phyloP scores from a whole-genome alignment of 257 asterid species.

The Ajuga chamaepitys region DNA sequence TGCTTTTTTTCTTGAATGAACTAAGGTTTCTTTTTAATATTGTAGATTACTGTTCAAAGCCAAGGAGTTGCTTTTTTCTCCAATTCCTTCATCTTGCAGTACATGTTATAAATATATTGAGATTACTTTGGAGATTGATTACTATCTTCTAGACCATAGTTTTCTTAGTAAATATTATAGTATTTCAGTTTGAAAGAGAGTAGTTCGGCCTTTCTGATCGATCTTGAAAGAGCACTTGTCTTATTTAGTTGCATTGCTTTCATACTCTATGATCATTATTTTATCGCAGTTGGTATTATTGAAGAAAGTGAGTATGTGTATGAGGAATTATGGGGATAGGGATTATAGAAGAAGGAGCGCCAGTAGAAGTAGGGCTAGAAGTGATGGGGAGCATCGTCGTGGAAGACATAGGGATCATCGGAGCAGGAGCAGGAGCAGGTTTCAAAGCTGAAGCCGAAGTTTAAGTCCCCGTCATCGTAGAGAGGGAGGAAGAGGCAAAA shows the following conservation, averaged over 20 bases:
- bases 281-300: neutral
- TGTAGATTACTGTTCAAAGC: too few species aligned
- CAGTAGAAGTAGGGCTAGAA: conserved; percentile 68
- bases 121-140: too few species aligned
- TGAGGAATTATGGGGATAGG: conserved; percentile 53
- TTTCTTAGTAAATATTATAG: too few species aligned
- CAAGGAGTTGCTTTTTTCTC: too few species aligned
- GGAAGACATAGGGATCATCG: conserved; percentile 63
- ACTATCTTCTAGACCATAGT: too few species aligned
- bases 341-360: conserved; percentile 67
- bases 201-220: neutral
- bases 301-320: conserved; percentile 18
- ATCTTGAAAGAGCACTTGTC: too few species aligned
- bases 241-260: too few species aligned
- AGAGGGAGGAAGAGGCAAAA: conserved; percentile 71
- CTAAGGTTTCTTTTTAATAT: too few species aligned
- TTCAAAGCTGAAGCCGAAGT: conserved; percentile 56
- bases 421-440: conserved; percentile 43
- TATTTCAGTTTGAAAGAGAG: neutral
- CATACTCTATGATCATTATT: too few species aligned
- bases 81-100: too few species aligned
- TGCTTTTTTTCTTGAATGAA: too few species aligned
- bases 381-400: conserved; percentile 61
- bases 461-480: conserved; percentile 56
- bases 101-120: too few species aligned